These are phyloP conservation scores for Metschnikowia baotianmanensis DNA, from an alignment of 805 yeast species.

Conservation along the genomic window DNA sequence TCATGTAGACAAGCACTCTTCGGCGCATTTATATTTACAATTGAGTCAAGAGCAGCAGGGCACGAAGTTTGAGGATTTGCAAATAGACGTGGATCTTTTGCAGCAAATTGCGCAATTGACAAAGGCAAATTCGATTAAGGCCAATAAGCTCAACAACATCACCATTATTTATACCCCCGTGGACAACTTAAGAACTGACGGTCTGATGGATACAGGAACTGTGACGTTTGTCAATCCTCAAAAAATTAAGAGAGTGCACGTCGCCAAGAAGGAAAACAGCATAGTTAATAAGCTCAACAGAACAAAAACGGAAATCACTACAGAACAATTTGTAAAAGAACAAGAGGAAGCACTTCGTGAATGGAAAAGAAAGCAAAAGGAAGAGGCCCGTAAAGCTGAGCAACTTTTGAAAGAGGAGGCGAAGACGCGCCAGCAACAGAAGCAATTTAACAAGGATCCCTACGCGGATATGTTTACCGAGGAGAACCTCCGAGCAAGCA, in stretches of 20 bases:
- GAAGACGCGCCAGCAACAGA: slow-evolving; percentile 38
- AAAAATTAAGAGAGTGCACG: slow-evolving; percentile 49
- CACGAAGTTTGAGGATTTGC: slow-evolving; percentile 39
- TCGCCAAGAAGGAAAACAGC: slow-evolving; percentile 56
- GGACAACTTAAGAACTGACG: slow-evolving; percentile 62
- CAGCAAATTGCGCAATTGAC: slow-evolving; percentile 63
- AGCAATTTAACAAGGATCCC: slow-evolving; percentile 31
- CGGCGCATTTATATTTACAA: slow-evolving; percentile 75
- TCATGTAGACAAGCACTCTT: slow-evolving; percentile 72
- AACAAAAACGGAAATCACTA: slow-evolving; percentile 55
- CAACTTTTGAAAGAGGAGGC: slow-evolving; percentile 33
- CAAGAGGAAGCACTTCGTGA: slow-evolving; percentile 31
- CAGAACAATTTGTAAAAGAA: slow-evolving; percentile 41
- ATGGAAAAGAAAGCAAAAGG: slow-evolving; percentile 39
- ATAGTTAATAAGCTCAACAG: slow-evolving; percentile 61
- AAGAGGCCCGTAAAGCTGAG: slow-evolving; percentile 31
- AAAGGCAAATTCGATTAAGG: slow-evolving; percentile 74
- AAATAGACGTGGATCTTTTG: slow-evolving; percentile 44
- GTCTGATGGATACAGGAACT: slow-evolving; percentile 75
- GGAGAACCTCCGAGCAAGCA: slow-evolving; percentile 41
- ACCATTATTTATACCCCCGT: slow-evolving; percentile 74
- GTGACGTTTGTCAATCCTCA: slow-evolving; percentile 67
- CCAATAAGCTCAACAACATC: slow-evolving; percentile 64
- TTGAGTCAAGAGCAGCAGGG: slow-evolving; percentile 46
- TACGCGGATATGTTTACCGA: slow-evolving; percentile 48